These are phyloP conservation scores for Jatropha multifida DNA, from an alignment of 441 rosid species.

Conservation along the genomic window DNA sequence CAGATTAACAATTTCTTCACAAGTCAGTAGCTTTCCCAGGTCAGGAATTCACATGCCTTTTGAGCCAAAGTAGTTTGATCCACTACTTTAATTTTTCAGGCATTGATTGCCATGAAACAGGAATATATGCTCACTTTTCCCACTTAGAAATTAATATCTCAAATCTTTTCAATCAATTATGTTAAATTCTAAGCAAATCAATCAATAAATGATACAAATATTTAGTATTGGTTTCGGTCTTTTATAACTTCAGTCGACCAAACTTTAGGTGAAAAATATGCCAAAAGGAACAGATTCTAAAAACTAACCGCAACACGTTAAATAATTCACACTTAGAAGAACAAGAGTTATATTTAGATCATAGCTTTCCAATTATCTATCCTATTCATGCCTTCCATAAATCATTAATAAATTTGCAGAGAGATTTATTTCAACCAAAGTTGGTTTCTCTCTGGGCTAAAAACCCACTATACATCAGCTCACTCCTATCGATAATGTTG, in stretches of 20 bases:
- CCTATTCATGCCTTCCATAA: constrained; percentile 10
- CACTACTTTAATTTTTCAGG: neutral
- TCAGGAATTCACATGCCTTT: neutral
- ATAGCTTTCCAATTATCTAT: constrained; percentile 9
- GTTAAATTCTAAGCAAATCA: neutral
- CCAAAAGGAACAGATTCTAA: constrained; percentile 3
- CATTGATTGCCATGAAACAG: neutral
- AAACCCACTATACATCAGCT: constrained; percentile 27
- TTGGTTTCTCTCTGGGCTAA: constrained; percentile 29
- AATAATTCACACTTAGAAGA: neutral
- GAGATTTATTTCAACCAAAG: constrained; percentile 25
- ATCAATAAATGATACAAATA: neutral
- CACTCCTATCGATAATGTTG: constrained; percentile 22
- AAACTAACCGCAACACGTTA: neutral
- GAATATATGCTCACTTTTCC: neutral
- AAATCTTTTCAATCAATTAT: neutral
- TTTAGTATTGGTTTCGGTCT: neutral
- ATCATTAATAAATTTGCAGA: constrained; percentile 12
- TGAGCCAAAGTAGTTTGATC: neutral
- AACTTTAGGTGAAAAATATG: neutral
- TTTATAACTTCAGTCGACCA: neutral
- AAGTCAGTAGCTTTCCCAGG: too few relatives aligned
- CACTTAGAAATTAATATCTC: neutral
- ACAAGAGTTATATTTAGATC: neutral
- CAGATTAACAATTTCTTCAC: too few relatives aligned